phyloP scores from a whole-genome alignment of 106 monocot species.

The Xerophyta viscosa region DNA sequence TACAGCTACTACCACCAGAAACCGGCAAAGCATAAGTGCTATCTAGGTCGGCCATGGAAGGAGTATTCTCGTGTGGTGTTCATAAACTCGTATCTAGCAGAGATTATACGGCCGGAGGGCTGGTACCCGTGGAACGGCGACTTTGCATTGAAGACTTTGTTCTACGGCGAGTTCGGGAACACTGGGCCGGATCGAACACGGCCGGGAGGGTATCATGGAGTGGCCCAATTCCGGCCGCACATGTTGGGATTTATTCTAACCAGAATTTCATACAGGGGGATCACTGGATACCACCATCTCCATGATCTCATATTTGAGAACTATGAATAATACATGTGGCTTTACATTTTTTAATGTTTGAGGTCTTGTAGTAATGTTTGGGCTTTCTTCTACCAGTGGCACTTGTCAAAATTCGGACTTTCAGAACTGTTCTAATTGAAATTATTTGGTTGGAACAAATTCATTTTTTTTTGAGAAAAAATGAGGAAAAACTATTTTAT shows the following conservation, averaged over 20 bases:
- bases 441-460: too few species aligned
- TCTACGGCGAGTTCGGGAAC: conserved; percentile 49
- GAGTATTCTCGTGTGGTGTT: conserved; percentile 64
- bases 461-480: too few species aligned
- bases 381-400: too few species aligned
- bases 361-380: too few species aligned
- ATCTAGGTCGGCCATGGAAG: conserved; percentile 68
- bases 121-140: conserved; percentile 46
- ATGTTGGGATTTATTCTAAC: conserved; percentile 36
- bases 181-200: conserved; percentile 23
- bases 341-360: too few species aligned
- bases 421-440: too few species aligned
- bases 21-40: conserved; percentile 23
- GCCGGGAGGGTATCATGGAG: conserved; percentile 44
- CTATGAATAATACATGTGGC: too few species aligned
- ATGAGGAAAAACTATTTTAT: too few species aligned
- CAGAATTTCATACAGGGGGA: conserved; percentile 41
- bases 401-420: too few species aligned
- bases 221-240: conserved; percentile 40
- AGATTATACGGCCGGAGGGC: conserved; percentile 37
- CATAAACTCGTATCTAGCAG: conserved; percentile 24
- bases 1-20: conserved; percentile 22
- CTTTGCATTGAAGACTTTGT: conserved; percentile 54
- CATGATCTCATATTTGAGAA: too few species aligned
- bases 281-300: neutral